These are phyloP conservation scores for Prinsepia uniflora DNA, from an alignment of 306 rosid species.

Conservation along the genomic window DNA sequence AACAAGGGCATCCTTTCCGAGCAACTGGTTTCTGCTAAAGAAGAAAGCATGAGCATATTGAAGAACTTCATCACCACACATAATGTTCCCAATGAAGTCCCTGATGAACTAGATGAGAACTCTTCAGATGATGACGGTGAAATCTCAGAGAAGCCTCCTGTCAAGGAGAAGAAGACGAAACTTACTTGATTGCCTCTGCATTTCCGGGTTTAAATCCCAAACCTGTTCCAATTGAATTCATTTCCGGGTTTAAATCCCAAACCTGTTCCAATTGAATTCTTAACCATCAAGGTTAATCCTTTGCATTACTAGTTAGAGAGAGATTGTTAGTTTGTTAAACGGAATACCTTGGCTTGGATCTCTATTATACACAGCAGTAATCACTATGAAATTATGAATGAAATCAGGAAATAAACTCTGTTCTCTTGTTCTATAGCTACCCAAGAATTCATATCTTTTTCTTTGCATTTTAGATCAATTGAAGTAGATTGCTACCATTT, in stretches of 20 bases:
- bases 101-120: constrained; percentile 64
- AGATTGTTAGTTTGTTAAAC: too few species aligned
- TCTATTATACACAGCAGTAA: too few species aligned
- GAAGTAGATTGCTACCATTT: too few species aligned
- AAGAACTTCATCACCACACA: constrained; percentile 82
- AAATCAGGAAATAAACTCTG: too few species aligned
- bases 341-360: too few species aligned
- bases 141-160: constrained; percentile 43
- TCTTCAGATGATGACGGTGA: constrained; percentile 64
- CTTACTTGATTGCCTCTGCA: constrained; percentile 31
- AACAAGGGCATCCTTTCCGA: constrained; percentile 50
- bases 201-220: neutral
- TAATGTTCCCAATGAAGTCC: constrained; percentile 74
- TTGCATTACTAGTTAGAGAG: too few species aligned
- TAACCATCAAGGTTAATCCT: too few species aligned
- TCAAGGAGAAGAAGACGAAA: constrained; percentile 67
- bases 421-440: too few species aligned
- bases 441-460: too few species aligned
- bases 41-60: constrained; percentile 63
- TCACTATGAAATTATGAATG: too few species aligned
- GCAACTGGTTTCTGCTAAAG: constrained; percentile 67
- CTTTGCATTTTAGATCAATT: too few species aligned
- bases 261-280: neutral
- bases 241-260: neutral
- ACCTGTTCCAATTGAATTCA: neutral